Evolutionary conservation across 805 yeast species (phyloP), one percentile per base, ranked within the genome.

Genomic region (Metschnikowia orientalis): DNA sequence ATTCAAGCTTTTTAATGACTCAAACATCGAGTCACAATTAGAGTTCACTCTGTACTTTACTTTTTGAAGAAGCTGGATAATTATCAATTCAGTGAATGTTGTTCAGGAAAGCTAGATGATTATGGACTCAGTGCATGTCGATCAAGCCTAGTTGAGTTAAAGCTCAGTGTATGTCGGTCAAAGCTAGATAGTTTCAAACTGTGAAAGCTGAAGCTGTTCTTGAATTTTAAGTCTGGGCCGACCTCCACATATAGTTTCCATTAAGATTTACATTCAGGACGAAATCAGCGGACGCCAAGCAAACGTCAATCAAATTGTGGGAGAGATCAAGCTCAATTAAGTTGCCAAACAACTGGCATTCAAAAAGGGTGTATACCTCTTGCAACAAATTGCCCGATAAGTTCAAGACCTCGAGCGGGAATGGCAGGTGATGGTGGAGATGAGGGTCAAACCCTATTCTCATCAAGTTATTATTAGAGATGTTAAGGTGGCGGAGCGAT

Each of bases 341-440:
- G 3, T 28, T 33, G 3, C 24, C 28, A 26, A 52, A 51, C 10
- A 40, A 23, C 13, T 11, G 11, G 23, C 37, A n/a, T 9, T n/a
- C 17, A 16, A 37, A 39, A 5, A 41, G 18, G 7, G 9, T 32
- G 10, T 38, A 18, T 23, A 36, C 39, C 8, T 34, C 30, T 9
- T 32, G 22, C n/a, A 59, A 32, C 24, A 51, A 42, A 30, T 59
- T 59, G 8, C 60, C 52, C 5, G 57, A 47, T n/a, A 8, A 59
- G 42, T 23, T 56, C 44, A 11, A 57, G 30, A 7, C 11, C 13
- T 6, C 27, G n/a, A n/a, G n/a, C n/a, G n/a, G n/a, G n/a, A n/a
- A n/a, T n/a, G n/a, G n/a, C n/a, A n/a, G n/a, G n/a, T n/a, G n/a
- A n/a, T n/a, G n/a, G n/a, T n/a, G n/a, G n/a, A n/a, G n/a, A n/a